Base-by-base conservation (phyloP, 208 protist genomes). In the Wallacemonas sp. region DNA sequence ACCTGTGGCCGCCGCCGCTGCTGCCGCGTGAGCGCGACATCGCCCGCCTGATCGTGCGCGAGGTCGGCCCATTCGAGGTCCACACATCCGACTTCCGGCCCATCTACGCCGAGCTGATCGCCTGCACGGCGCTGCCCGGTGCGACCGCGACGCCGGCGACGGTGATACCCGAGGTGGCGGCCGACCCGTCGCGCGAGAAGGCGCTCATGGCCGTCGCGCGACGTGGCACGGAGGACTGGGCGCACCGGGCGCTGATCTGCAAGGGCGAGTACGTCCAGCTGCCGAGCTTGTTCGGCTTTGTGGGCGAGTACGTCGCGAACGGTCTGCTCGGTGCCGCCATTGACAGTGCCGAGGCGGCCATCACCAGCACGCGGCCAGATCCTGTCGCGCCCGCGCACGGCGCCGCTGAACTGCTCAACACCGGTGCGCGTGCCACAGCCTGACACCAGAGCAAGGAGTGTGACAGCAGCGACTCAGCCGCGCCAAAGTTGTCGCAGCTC, bases 41-140 rank as follows among this genome's bases (percentile, higher is more conserved):
- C 44, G 81, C 78, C 14, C 49, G 46, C 29, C 70, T 41, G 29
- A 75, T 88, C 17, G 33, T 84, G 36, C 2, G 21, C 1, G 1
- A 16, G n/a, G 74, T 77, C 0, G 65, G 62, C 0, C 69, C 81
- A 1, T 46, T 83, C 34, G 78, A 85, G 66, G 49, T 83, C 24
- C 65, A 82, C 57, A 23, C 73, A 0, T 61, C 74, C 0, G 78
- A 84, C 67, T 81, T 84, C 43, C 66, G 66, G 0, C 74, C 78
- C 0, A 26, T 17, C 8, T 39, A 43, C 24, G 64, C 58, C 30
- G 32, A 24, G 5, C 39, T 49, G 5, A n/a, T 46, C 38, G 32
- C 52, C 16, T 9, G 21, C 12, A 58, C 52, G 30, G 32, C 52
- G 52, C 29, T 58, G 30, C 52, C 52, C 3, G 11, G 8, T 5